Base-by-base conservation (phyloP, 129 eudicot genomes). In the Helianthus tuberosus region DNA sequence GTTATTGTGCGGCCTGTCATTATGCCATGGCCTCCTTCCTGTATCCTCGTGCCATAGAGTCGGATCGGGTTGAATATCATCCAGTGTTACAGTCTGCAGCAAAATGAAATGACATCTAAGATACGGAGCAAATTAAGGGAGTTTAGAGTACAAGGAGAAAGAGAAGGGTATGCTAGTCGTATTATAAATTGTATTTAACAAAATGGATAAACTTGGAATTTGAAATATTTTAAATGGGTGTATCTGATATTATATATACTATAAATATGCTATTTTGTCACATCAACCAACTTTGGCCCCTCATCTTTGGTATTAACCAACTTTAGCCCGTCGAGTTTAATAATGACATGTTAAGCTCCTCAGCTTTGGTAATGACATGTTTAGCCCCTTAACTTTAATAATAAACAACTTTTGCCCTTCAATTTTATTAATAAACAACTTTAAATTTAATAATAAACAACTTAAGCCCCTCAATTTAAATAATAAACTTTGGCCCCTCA, bases 41-140 rank as follows among this genome's bases (percentile, higher is more conserved):
- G 82, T 68, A 74, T 88, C 96, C 78, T 93, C 98, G 67, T 93
- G 98, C 98, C 98, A 93, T 59, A 93, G 77, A 41, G 81, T 70
- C 48, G 96, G 92, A 3, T 79, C 98, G 1, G 97, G 96, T 80
- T 84, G 87, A 68, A 93, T 66, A 80, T 93, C 97, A 47, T 80
- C 91, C 15, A 84, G 27, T 0, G 93, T 71, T 41, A 93, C 98
- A 61, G 44, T 86, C 98, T 93, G 84, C 50, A 76, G 35, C 57
- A 73, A 43, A 69, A 61, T 13, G 20, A 29, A 61, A 61, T 8
- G 2, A 27, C 39, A 59, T 59, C 65, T 59, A 59, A 59, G 41
- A 59, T 59, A 12, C n/a, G 11, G 5, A 17, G 35, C 62, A 55
- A 23, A 55, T 20, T 32, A 20, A 17, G 20, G 44, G 66, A 13